phyloP scores from a whole-genome alignment of 176 grass and related monocot species.

The Oryza meyeriana region DNA sequence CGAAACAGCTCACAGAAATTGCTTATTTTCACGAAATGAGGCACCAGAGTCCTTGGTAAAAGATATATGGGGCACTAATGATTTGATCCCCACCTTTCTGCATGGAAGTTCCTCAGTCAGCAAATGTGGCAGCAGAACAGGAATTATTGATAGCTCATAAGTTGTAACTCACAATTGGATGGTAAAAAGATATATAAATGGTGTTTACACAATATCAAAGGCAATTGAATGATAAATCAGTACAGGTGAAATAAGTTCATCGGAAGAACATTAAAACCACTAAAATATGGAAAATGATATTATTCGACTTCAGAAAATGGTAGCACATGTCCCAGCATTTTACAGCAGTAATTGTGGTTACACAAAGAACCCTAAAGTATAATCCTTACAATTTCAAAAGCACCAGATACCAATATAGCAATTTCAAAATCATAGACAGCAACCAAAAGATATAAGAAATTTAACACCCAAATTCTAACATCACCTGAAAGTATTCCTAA shows the following conservation, averaged over 20 bases:
- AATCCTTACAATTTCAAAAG: too few species aligned
- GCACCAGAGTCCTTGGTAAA: slow-evolving; percentile 25
- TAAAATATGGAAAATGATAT: not conserved
- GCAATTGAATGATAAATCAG: not conserved
- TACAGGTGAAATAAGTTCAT: not conserved
- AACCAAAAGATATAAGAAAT: not conserved
- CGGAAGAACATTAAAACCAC: not conserved
- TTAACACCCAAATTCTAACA: not conserved
- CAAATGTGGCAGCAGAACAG: not conserved
- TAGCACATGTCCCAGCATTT: not conserved
- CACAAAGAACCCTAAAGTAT: not conserved
- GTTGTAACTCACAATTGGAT: not conserved
- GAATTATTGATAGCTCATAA: not conserved
- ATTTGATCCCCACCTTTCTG: slow-evolving; percentile 48
- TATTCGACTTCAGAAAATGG: not conserved
- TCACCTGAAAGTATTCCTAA: not conserved
- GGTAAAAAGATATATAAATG: not conserved
- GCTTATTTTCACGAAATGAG: slow-evolving; percentile 17
- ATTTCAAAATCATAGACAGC: not conserved
- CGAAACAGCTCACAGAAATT: slow-evolving; percentile 3
- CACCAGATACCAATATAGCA: not conserved
- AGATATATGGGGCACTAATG: slow-evolving; percentile 37
- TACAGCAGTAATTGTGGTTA: not conserved
- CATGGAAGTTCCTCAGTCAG: slow-evolving; percentile 5
- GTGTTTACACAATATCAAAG: not conserved